These are phyloP conservation scores for Albizia julibrissin DNA, from an alignment of 306 rosid species.

Conservation along the genomic window DNA sequence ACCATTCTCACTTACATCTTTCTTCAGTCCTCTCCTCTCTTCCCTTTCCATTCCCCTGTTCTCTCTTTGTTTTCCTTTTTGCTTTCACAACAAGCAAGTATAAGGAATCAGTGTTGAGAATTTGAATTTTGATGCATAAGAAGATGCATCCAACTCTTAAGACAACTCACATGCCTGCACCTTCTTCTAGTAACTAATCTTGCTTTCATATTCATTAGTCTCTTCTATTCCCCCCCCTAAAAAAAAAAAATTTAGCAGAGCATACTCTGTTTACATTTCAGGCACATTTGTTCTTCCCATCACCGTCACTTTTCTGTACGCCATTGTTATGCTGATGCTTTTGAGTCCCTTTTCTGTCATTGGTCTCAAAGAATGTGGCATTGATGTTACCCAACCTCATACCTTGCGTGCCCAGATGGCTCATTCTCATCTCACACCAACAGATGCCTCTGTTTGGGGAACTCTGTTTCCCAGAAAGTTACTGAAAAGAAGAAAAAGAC, in stretches of 20 bases:
- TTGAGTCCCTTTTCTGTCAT: background rate
- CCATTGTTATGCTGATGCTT: background rate
- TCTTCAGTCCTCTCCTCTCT: background rate
- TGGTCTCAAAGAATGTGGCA: background rate
- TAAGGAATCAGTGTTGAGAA: background rate
- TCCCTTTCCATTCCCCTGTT: too few relatives aligned
- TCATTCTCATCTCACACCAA: background rate
- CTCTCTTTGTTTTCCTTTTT: too few relatives aligned
- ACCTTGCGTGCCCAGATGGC: background rate
- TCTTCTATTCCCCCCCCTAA: background rate
- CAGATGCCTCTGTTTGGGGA: background rate
- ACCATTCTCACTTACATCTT: background rate
- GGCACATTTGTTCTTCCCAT: background rate
- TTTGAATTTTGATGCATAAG: background rate
- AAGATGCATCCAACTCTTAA: background rate
- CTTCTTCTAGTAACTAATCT: background rate
- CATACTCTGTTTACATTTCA: background rate
- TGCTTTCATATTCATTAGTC: background rate
- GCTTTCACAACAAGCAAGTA: too few relatives aligned
- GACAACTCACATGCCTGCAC: background rate
- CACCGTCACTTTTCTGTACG: background rate
- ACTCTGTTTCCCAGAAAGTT: background rate
- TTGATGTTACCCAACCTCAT: background rate
- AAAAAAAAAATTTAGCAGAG: background rate
- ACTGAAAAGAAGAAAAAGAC: conserved; percentile 38